phyloP scores from a whole-genome alignment of 2,329 filamentous ascomycete genomes.

The Cordyceps farinosa region DNA sequence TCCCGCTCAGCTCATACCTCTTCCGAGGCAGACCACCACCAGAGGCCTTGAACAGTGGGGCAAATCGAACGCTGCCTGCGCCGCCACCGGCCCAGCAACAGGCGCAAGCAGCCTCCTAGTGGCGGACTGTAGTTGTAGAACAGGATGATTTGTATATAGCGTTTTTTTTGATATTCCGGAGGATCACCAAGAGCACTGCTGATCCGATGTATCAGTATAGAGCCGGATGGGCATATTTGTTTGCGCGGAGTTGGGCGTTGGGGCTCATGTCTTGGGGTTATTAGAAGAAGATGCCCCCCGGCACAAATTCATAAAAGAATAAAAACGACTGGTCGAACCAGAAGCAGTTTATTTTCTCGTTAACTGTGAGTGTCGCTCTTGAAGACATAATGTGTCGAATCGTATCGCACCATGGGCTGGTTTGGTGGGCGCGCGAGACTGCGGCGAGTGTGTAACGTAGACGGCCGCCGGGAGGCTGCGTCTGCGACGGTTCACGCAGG shows the following conservation, averaged over 20 bases:
- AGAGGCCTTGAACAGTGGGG: constrained; percentile 23
- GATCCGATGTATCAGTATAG: constrained; percentile 15
- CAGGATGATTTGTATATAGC: constrained; percentile 16
- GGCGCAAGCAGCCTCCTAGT: constrained; percentile 22
- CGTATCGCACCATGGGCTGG: background rate
- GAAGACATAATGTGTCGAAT: background rate
- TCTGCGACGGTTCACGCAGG: background rate
- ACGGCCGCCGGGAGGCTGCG: background rate
- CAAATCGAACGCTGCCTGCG: constrained; percentile 19
- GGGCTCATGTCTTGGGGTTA: constrained; percentile 9
- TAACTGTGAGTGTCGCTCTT: background rate
- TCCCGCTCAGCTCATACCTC: constrained; percentile 46
- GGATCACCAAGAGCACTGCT: background rate
- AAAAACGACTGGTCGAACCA: constrained; percentile 16
- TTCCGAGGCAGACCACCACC: constrained; percentile 36
- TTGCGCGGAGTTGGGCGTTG: constrained; percentile 17
- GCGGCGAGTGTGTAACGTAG: background rate
- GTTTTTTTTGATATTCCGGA: constrained; percentile 3
- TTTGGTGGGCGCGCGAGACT: background rate
- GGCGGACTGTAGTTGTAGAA: constrained; percentile 19
- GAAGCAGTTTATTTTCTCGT: background rate
- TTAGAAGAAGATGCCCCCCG: constrained; percentile 13
- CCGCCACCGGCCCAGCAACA: constrained; percentile 22
- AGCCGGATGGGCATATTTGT: constrained; percentile 13
- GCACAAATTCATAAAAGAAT: constrained; percentile 16